phyloP scores from a whole-genome alignment of 148 eudicot species.

The Heliosperma pusillum region DNA sequence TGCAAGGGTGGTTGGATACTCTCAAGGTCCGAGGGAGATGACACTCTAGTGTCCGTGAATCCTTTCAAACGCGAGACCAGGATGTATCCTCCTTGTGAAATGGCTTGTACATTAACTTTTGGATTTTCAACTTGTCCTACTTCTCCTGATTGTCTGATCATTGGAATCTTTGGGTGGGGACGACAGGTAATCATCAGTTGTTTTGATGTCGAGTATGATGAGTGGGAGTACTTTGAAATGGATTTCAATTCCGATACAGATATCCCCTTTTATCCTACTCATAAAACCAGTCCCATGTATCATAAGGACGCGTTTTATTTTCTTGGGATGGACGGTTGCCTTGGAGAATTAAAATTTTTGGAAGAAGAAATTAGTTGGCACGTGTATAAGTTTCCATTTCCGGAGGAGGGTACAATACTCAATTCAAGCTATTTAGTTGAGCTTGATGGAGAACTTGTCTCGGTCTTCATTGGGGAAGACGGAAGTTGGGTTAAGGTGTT shows the following conservation, averaged over 20 bases:
- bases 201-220: not conserved
- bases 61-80: not conserved
- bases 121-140: conserved; percentile 16
- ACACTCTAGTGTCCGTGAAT: not conserved
- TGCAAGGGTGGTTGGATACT: not conserved
- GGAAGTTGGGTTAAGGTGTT: conserved; percentile 15
- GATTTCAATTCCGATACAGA: no score
- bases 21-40: no score
- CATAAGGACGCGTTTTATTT: no score
- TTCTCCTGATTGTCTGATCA: conserved; percentile 10
- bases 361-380: not conserved
- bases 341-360: not conserved
- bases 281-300: not conserved
- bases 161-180: not conserved
- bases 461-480: not conserved
- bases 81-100: not conserved
- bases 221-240: not conserved
- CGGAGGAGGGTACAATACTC: not conserved
- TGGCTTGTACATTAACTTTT: not conserved
- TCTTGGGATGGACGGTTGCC: not conserved
- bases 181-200: no score
- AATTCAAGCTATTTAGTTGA: not conserved
- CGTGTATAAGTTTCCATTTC: not conserved
- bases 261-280: not conserved
- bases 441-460: not conserved